These are phyloP conservation scores for Melastoma candidum DNA, from an alignment of 441 rosid species.

Conservation along the genomic window DNA sequence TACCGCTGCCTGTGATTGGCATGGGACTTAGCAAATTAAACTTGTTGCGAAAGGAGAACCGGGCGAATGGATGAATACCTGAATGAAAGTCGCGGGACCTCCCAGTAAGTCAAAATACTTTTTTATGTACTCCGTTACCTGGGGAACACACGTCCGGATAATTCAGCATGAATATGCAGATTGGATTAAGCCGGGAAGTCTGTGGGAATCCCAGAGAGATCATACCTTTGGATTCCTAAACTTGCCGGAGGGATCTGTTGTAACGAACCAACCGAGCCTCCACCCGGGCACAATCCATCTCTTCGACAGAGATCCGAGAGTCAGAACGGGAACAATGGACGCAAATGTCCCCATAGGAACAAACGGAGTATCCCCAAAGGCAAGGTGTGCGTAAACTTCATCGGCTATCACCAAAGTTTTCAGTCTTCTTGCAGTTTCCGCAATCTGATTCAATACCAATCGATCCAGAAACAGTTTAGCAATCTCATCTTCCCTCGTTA, in stretches of 20 bases:
- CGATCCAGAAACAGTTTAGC: no score
- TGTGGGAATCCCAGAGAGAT: background rate
- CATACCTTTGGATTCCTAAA: conserved; percentile 4
- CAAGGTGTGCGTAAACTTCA: conserved; percentile 8
- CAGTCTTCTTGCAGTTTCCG: conserved; percentile 12
- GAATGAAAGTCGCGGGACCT: conserved; percentile 6
- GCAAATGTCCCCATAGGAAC: conserved; percentile 12
- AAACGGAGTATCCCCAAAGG: conserved; percentile 10
- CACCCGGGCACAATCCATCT: conserved; percentile 14
- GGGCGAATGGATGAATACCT: conserved; percentile 1
- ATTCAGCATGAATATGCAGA: background rate
- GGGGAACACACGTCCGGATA: background rate
- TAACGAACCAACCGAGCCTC: conserved; percentile 13
- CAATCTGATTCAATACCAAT: conserved; percentile 1
- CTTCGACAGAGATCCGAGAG: conserved; percentile 12
- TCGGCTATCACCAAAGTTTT: conserved; percentile 9
- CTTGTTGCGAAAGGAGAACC: background rate
- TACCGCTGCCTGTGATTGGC: conserved; percentile 11
- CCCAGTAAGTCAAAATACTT: conserved; percentile 2
- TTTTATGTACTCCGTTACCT: conserved; percentile 2
- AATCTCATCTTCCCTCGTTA: no score
- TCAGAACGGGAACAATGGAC: conserved; percentile 11
- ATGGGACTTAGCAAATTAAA: no score
- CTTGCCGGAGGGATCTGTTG: conserved; percentile 11
- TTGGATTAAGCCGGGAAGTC: background rate